Conservation (phyloP, 164 flowering plant genomes). For the Tetracentron sinense region DNA sequence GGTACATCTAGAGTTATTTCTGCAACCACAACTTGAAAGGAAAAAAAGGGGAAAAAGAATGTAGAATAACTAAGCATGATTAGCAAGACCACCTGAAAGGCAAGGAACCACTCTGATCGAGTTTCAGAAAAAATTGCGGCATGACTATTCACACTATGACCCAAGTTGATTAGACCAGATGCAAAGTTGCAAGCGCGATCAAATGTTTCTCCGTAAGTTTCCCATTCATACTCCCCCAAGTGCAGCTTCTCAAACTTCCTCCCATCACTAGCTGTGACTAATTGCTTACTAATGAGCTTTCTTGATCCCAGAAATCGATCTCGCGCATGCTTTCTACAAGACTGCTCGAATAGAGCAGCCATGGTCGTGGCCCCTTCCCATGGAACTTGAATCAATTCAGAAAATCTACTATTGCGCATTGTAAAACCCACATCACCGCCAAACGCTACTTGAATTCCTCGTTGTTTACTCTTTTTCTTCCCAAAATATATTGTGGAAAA, state of each 20-base stretch:
- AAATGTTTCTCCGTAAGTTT: conserved; percentile 56
- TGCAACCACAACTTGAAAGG: not conserved
- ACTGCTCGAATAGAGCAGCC: conserved; percentile 85
- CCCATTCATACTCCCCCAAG: conserved; percentile 85
- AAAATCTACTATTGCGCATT: conserved; percentile 46
- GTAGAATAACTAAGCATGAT: not conserved
- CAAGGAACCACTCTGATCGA: conserved; percentile 78
- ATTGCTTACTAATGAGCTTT: conserved; percentile 48
- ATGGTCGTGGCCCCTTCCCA: conserved; percentile 89
- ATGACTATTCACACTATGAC: conserved; percentile 54
- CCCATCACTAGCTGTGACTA: conserved; percentile 58
- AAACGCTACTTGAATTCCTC: conserved; percentile 70
- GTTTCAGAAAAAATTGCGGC: conserved; percentile 86
- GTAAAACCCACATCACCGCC: conserved; percentile 76
- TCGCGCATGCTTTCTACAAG: conserved; percentile 53
- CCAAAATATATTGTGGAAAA: conserved; percentile 39
- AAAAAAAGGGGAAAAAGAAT: not conserved
- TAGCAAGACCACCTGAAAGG: conserved; percentile 61
- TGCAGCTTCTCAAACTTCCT: conserved; percentile 91
- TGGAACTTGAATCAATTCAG: conserved; percentile 58
- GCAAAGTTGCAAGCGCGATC: conserved; percentile 70
- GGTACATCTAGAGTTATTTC: not conserved
- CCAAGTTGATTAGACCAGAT: conserved; percentile 74
- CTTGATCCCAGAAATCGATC: conserved; percentile 71
- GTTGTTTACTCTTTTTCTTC: conserved; percentile 54